These are phyloP conservation scores for Lecanoromycetidae sp. DNA, from an alignment of 2,329 filamentous ascomycete genomes.

Conservation along the genomic window DNA sequence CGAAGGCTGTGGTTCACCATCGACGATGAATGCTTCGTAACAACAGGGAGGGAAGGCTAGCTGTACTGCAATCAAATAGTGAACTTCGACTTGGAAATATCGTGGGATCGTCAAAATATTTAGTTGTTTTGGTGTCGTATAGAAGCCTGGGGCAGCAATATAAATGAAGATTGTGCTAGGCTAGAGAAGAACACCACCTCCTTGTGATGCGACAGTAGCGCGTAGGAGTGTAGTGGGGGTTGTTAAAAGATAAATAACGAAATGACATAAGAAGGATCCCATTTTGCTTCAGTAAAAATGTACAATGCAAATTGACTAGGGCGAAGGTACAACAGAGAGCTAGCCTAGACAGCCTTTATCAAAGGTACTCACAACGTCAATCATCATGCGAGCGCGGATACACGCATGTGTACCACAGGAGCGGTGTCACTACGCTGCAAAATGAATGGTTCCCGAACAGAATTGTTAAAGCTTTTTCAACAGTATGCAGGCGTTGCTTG, in stretches of 20 bases:
- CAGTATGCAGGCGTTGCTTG: constrained; percentile 2
- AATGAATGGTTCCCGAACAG: constrained; percentile 9
- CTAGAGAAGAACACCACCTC: background rate
- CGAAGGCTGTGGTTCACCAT: no score
- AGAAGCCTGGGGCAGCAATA: no score
- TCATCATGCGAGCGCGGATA: constrained; percentile 6
- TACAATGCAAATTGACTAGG: constrained; percentile 1
- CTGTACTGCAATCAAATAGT: no score
- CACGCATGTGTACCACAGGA: constrained; percentile 8
- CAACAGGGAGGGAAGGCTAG: no score
- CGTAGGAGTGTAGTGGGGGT: background rate
- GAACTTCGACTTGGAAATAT: no score
- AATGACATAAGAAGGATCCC: background rate
- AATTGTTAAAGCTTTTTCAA: background rate
- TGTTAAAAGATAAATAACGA: background rate
- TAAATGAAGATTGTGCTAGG: background rate
- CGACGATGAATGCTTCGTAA: no score
- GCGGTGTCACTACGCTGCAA: constrained; percentile 5
- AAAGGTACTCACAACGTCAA: constrained; percentile 8
- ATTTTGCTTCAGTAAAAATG: background rate
- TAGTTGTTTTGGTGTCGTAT: no score
- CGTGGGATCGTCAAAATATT: no score
- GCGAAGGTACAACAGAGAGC: background rate
- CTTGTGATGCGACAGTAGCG: constrained; percentile 1
- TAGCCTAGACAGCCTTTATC: constrained; percentile 1